These are phyloP conservation scores for Gossypium longicalyx DNA, from an alignment of 345 rosid genomes.

Conservation along the genomic window DNA sequence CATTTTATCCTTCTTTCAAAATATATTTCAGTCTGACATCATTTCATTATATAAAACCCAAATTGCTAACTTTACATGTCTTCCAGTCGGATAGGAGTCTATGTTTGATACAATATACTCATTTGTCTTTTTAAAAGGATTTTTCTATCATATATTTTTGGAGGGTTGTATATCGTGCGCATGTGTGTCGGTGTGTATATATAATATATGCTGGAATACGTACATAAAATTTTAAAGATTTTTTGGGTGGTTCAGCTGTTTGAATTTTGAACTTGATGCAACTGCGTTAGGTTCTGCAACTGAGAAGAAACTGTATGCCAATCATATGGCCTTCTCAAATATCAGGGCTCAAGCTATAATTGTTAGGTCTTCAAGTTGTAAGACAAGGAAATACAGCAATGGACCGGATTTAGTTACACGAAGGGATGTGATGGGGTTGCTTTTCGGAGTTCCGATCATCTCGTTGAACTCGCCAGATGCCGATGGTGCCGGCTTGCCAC, in stretches of 20 bases:
- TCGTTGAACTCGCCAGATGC: conserved; percentile 33
- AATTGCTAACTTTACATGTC: too few species aligned
- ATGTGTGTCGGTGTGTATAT: too few species aligned
- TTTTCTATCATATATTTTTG: too few species aligned
- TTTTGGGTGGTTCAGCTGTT: conserved; percentile 4
- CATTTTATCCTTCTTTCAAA: not conserved
- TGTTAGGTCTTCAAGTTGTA: conserved; percentile 28
- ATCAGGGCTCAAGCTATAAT: conserved; percentile 26
- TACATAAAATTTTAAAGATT: too few species aligned
- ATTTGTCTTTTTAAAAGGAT: too few species aligned
- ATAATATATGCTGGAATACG: too few species aligned
- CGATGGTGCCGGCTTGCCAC: conserved; percentile 80
- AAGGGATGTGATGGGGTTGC: conserved; percentile 53
- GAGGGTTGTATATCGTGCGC: too few species aligned
- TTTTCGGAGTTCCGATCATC: conserved; percentile 47
- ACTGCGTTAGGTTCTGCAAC: conserved; percentile 33
- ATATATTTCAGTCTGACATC: not conserved
- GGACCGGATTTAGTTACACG: conserved; percentile 31
- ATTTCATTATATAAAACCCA: not conserved
- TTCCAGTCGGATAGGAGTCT: too few species aligned
- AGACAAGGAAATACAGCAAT: conserved; percentile 21
- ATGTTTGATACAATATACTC: too few species aligned
- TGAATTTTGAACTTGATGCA: conserved; percentile 6
- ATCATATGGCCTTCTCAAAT: conserved; percentile 17
- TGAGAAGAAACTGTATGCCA: conserved; percentile 21